phyloP scores from a whole-genome alignment of 2,329 filamentous ascomycete genomes.

The Fusarium mexicanum region DNA sequence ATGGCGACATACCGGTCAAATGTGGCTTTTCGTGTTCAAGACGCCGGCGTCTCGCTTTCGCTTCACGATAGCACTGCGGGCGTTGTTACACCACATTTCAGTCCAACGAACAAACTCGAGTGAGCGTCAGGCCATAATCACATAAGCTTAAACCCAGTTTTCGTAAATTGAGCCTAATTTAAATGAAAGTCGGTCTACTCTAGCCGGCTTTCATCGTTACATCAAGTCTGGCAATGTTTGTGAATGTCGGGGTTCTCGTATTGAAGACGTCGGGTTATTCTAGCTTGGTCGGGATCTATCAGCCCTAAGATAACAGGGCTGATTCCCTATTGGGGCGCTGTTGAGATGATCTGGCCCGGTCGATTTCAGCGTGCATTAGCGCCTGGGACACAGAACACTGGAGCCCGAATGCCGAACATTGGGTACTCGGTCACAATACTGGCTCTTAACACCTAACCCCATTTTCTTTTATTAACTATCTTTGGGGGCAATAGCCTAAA shows the following conservation, averaged over 20 bases:
- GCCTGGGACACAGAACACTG: not conserved
- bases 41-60: not conserved
- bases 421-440: fast-evolving
- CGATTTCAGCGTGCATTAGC: not conserved
- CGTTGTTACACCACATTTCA: not conserved
- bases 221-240: not conserved
- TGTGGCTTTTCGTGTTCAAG: not conserved
- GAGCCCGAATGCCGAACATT: not conserved
- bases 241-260: not conserved
- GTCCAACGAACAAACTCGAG: no score
- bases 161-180: fast-evolving
- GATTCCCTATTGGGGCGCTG: not conserved
- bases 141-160: not conserved
- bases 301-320: not conserved
- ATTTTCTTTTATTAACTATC: not conserved
- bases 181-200: fast-evolving
- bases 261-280: not conserved
- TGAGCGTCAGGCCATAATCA: not conserved
- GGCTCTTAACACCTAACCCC: fast-evolving
- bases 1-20: not conserved
- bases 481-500: not conserved
- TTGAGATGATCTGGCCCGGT: not conserved
- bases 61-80: not conserved
- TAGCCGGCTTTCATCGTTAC: not conserved
- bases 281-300: not conserved